Evolutionary conservation across 202 grass and related monocot species (phyloP).

Genomic region (Schoenoplectus tabernaemontani): DNA sequence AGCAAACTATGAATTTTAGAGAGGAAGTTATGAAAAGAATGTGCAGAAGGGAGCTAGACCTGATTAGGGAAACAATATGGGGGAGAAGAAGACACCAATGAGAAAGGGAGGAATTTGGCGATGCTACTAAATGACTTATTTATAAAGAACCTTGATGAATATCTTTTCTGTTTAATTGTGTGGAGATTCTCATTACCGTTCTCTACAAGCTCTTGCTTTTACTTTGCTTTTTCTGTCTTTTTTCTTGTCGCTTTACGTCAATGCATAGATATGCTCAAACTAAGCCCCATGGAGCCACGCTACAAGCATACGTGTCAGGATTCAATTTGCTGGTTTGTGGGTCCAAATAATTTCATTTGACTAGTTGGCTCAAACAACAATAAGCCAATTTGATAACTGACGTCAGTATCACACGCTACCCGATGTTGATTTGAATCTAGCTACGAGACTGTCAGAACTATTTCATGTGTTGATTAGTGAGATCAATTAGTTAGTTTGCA

Average conservation of each 20-base stretch:
- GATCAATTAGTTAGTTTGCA: not conserved
- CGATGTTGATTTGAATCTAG: constrained; percentile 48
- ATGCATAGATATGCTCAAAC: constrained; percentile 64
- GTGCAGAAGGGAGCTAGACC: constrained; percentile 16
- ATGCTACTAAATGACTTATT: constrained; percentile 42
- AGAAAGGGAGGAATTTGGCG: constrained; percentile 8
- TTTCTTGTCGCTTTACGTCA: constrained; percentile 45
- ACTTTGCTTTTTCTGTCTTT: not conserved
- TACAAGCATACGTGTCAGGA: constrained; percentile 17
- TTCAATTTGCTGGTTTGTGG: constrained; percentile 38
- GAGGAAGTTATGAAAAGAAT: constrained; percentile 26
- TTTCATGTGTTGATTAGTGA: constrained; percentile 11
- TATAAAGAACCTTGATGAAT: constrained; percentile 49
- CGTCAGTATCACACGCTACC: constrained; percentile 56
- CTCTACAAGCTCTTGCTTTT: constrained; percentile 22
- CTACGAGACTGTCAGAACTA: not conserved
- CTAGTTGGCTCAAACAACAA: constrained; percentile 35
- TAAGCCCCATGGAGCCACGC: constrained; percentile 29
- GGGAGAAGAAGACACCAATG: not conserved
- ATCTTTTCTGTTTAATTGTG: constrained; percentile 11
- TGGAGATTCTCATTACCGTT: constrained; percentile 16
- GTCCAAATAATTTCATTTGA: constrained; percentile 7
- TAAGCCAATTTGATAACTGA: constrained; percentile 54
- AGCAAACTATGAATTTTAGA: not conserved
- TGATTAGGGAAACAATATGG: not conserved